These are phyloP conservation scores for Nitzschia putrida DNA, from an alignment of 108 stramenopile genomes.

Conservation along the genomic window DNA sequence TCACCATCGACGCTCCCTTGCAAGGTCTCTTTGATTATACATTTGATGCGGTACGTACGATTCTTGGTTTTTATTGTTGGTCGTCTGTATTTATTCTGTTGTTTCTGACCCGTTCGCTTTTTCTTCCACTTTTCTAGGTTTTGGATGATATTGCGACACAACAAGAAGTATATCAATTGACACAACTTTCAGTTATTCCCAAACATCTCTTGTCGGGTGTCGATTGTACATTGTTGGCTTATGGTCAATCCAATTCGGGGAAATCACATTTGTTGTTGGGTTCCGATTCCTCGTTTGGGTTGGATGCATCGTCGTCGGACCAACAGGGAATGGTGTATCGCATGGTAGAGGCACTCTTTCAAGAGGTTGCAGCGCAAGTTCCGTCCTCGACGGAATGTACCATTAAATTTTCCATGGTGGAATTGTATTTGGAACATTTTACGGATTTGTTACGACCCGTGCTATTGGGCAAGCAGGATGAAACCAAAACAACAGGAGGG, in stretches of 20 bases:
- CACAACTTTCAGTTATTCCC: slow-evolving; percentile 26
- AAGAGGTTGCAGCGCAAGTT: slow-evolving; percentile 37
- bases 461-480: too few species aligned
- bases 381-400: slow-evolving; percentile 63
- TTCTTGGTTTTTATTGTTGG: neutral
- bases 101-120: neutral
- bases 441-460: slow-evolving; percentile 74
- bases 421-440: slow-evolving; percentile 94
- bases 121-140: slow-evolving; percentile 18
- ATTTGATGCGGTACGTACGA: slow-evolving; percentile 49
- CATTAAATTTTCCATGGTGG: slow-evolving; percentile 85
- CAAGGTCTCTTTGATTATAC: slow-evolving; percentile 59
- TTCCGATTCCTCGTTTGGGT: slow-evolving; percentile 34
- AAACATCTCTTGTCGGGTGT: slow-evolving; percentile 36
- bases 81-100: neutral
- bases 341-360: slow-evolving; percentile 57
- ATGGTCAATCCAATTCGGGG: slow-evolving; percentile 83
- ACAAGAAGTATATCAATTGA: slow-evolving; percentile 46
- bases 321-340: slow-evolving; percentile 62
- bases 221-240: slow-evolving; percentile 87
- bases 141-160: slow-evolving; percentile 52
- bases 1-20: slow-evolving; percentile 65
- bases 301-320: neutral
- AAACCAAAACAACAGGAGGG: neutral
- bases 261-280: slow-evolving; percentile 43